Evolutionary conservation across 2,329 filamentous ascomycete genomes (phyloP).

Genomic region (Uncinocarpus reesii): DNA sequence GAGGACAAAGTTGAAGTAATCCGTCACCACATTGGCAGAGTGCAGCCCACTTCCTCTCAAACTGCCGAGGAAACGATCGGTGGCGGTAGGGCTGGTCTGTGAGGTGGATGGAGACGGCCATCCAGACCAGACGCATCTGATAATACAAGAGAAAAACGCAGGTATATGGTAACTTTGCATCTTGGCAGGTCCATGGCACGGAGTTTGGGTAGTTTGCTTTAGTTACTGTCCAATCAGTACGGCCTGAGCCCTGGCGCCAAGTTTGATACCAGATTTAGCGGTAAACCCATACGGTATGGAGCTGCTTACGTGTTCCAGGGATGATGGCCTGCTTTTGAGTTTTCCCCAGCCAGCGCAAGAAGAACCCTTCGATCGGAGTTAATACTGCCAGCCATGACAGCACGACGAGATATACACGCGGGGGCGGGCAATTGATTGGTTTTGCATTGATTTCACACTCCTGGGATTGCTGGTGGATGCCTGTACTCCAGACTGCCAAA

Average conservation of each 20-base stretch:
- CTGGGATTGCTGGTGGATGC: not conserved
- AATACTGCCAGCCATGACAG: no score
- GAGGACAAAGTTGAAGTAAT: no score
- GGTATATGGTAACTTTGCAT: not conserved
- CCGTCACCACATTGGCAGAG: no score
- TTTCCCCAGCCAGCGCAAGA: no score
- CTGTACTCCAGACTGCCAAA: not conserved
- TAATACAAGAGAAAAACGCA: no score
- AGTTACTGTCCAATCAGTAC: not conserved
- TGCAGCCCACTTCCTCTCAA: not conserved
- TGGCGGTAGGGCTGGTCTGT: no score
- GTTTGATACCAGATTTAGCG: not conserved
- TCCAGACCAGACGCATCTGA: no score
- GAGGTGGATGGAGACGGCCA: no score
- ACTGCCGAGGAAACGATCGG: not conserved
- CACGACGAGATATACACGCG: no score
- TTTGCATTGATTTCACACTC: not conserved
- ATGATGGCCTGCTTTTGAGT: slow-evolving; percentile 6
- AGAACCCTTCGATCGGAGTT: no score
- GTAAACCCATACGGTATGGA: not conserved
- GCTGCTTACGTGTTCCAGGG: slow-evolving; percentile 2
- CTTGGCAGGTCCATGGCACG: not conserved
- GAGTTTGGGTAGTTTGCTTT: not conserved
- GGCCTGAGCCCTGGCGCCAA: not conserved
- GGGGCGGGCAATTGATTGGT: not conserved